A percentile compares a stretch with the other conserved stretches of the same genome.
phyloP scores from a whole-genome alignment of 1,139 yeast genomes.

The Zygosaccharomyces sapae region DNA sequence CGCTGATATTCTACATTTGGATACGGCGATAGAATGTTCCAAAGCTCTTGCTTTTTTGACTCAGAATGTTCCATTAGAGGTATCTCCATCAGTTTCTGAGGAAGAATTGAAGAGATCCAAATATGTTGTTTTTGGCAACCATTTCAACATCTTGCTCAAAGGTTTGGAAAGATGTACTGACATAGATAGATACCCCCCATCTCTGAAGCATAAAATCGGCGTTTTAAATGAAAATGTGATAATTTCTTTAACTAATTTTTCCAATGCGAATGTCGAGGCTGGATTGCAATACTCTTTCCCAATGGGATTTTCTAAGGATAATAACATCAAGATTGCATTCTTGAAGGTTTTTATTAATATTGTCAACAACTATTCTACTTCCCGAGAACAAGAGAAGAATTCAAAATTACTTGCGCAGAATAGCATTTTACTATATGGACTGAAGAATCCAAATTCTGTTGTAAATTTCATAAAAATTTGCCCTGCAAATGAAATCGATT shows the following conservation, averaged over 20 bases:
- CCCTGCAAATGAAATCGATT: constrained; percentile 67
- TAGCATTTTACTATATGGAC: constrained; percentile 20
- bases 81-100: constrained; percentile 57
- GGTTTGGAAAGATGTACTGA: constrained; percentile 59
- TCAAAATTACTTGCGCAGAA: constrained; percentile 36
- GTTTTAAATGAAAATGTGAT: constrained; percentile 64
- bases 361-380: constrained; percentile 43
- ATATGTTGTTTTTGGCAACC: constrained; percentile 63
- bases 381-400: constrained; percentile 30
- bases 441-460: constrained; percentile 36
- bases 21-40: constrained; percentile 64
- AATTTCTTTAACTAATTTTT: constrained; percentile 59
- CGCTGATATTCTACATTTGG: constrained; percentile 52
- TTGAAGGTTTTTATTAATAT: constrained; percentile 72
- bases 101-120: constrained; percentile 55
- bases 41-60: constrained; percentile 54
- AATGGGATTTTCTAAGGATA: constrained; percentile 69
- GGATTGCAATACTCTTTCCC: constrained; percentile 77
- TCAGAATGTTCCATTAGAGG: constrained; percentile 54
- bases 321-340: constrained; percentile 63
- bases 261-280: constrained; percentile 70
- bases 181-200: constrained; percentile 36
- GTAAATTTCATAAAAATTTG: constrained; percentile 43
- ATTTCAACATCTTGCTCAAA: constrained; percentile 66
- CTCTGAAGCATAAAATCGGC: constrained; percentile 50